Evolutionary conservation across 108 stramenopile genomes (phyloP).

Genomic region (Cyclotella choctawhatcheeana): DNA sequence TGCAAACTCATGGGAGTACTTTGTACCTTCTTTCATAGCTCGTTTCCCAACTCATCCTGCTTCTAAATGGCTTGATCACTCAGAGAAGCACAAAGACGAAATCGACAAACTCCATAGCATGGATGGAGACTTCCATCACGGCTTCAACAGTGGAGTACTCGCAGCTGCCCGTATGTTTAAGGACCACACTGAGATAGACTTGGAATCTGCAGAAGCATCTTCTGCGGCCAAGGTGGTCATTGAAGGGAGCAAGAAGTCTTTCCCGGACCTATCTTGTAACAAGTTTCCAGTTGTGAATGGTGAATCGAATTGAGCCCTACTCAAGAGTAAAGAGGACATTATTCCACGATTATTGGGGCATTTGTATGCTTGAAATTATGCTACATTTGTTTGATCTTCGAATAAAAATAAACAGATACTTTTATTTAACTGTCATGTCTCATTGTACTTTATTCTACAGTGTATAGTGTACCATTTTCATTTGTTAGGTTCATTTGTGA

Average conservation of each 20-base stretch:
- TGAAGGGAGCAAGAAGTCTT: slow-evolving; percentile 20
- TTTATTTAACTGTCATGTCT: too few relatives aligned
- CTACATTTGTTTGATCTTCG: neutral
- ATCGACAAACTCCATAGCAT: slow-evolving; percentile 42
- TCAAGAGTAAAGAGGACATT: too few relatives aligned
- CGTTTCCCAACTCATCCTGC: slow-evolving; percentile 53
- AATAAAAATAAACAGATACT: too few relatives aligned
- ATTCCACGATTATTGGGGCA: too few relatives aligned
- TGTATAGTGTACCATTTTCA: too few relatives aligned
- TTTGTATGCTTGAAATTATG: neutral
- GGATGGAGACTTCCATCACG: slow-evolving; percentile 57
- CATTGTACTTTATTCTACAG: too few relatives aligned
- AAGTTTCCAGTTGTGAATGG: slow-evolving; percentile 18
- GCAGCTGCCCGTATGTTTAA: slow-evolving; percentile 57
- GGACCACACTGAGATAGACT: slow-evolving; percentile 18
- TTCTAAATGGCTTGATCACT: slow-evolving; percentile 45
- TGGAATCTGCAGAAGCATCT: neutral
- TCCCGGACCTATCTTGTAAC: slow-evolving; percentile 16
- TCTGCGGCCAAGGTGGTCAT: neutral
- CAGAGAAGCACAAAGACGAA: slow-evolving; percentile 47
- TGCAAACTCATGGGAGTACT: too few relatives aligned
- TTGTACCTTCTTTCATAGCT: slow-evolving; percentile 18
- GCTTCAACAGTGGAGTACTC: slow-evolving; percentile 54
- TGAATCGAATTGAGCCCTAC: slow-evolving; percentile 1
- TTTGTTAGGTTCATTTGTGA: too few relatives aligned